Evolutionary conservation across 164 flowering plant genomes (phyloP).

Genomic region (Santalum album): DNA sequence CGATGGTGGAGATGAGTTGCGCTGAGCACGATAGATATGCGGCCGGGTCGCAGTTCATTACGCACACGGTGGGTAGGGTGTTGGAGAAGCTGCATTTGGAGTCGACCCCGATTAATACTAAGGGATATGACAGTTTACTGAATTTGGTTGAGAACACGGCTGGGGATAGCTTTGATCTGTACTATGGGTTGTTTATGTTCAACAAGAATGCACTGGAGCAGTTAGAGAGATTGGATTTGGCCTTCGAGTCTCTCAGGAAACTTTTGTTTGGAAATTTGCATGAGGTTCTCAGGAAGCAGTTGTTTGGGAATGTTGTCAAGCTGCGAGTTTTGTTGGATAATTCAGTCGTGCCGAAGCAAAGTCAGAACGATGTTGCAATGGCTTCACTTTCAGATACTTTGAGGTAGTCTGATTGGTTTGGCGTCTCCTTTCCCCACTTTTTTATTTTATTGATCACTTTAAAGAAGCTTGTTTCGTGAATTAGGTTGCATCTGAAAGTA

Average conservation of each 20-base stretch:
- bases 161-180: constrained; percentile 76
- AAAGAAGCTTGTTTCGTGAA: too few species aligned
- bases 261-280: constrained; percentile 61
- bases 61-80: constrained; percentile 70
- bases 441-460: too few species aligned
- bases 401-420: neutral
- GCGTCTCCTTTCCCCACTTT: neutral
- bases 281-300: constrained; percentile 53
- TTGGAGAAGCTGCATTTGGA: constrained; percentile 49
- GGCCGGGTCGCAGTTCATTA: constrained; percentile 71
- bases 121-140: constrained; percentile 70
- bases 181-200: constrained; percentile 77
- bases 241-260: constrained; percentile 54
- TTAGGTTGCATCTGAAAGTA: too few species aligned
- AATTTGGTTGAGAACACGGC: constrained; percentile 63
- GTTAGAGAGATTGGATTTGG: constrained; percentile 58
- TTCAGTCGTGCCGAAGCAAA: constrained; percentile 5
- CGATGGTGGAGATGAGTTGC: constrained; percentile 76
- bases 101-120: constrained; percentile 64
- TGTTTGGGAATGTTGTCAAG: constrained; percentile 39
- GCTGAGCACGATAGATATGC: constrained; percentile 66
- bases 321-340: constrained; percentile 10
- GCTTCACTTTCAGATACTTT: neutral
- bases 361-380: constrained; percentile 15
- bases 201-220: constrained; percentile 67